Evolutionary conservation across 805 yeast species (phyloP).

Genomic region (Tetrapisispora phaffii): DNA sequence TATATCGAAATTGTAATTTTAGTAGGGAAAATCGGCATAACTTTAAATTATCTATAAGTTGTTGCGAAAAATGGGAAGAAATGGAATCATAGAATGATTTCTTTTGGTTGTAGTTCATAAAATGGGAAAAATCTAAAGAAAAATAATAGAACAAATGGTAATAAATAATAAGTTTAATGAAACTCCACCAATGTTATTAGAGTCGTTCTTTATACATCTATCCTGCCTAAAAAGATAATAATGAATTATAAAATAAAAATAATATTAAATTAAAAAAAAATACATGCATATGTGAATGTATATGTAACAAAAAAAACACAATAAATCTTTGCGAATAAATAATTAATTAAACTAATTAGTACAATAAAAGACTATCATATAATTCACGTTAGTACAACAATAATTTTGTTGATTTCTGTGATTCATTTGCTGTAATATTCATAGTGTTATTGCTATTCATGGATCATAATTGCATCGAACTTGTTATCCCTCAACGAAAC

Average conservation of each 20-base stretch:
- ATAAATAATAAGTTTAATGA: not conserved
- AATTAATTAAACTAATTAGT: not conserved
- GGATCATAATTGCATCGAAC: no score
- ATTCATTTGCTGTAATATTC: not conserved
- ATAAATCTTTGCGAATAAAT: not conserved
- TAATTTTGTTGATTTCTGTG: not conserved
- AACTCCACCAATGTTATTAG: not conserved
- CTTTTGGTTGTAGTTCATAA: not conserved
- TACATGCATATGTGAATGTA: not conserved
- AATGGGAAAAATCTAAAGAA: not conserved
- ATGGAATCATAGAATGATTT: not conserved
- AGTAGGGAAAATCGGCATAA: not conserved
- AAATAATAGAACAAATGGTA: not conserved
- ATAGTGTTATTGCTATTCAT: not conserved
- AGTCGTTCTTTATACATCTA: not conserved
- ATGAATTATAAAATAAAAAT: conserved; percentile 1
- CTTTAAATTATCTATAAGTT: not conserved
- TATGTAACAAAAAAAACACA: not conserved
- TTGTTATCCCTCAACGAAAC: no score
- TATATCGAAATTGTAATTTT: not conserved
- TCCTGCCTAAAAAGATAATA: not conserved
- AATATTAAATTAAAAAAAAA: not conserved
- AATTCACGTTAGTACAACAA: not conserved
- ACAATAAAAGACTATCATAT: not conserved
- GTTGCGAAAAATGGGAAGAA: not conserved